Base-by-base conservation (phyloP, 2,329 filamentous ascomycete genomes). In the Ceratocystis albifundus region DNA sequence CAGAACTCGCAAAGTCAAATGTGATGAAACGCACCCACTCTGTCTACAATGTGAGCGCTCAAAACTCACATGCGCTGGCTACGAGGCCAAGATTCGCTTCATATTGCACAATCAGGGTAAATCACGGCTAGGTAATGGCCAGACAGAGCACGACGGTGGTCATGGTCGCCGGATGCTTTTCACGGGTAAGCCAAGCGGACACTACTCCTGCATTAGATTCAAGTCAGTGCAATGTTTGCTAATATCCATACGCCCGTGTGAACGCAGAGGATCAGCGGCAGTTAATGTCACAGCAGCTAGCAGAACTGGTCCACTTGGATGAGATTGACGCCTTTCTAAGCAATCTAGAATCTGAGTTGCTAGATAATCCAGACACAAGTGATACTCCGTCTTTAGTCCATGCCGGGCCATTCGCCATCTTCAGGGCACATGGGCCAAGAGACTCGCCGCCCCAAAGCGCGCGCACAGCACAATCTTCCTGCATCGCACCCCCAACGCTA, bases 1-100 rank as follows among this genome's bases (percentile, higher is more conserved):
- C 48, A 53, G 66, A 41, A 44, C 66, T 15, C 66, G 66, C 55
- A 67, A 67, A 61, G 66, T 65, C 22, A 67, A 67, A 55, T 67
- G 66, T n/a, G 66, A 67, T 57, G 62, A 65, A 45, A 61, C 20
- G 4, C 66, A 67, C 64, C 66, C 66, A 12, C 22, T 61, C 3
- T 67, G 55, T 4, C 48, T 8, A 10, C 66, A 67, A 46, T 67
- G 66, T 48, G 15, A 50, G n/a, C 41, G 55, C 12, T 67, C 66
- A 4, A 55, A 57, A 12, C 46, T 67, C 10, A 15, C 15, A 15
- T 67, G 66, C 53, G 66, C 62, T 6, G 66, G 66, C 12, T 67
- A 67, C 17, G 53, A 67, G 32, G 66, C 66, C 15, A 67, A 59
- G 53, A 62, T 67, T 53, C 55, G 66, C n/a, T 67, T 67, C 25